Evolutionary conservation across 2,329 filamentous ascomycete species (phyloP).

Genomic region (Beauveria bassiana): DNA sequence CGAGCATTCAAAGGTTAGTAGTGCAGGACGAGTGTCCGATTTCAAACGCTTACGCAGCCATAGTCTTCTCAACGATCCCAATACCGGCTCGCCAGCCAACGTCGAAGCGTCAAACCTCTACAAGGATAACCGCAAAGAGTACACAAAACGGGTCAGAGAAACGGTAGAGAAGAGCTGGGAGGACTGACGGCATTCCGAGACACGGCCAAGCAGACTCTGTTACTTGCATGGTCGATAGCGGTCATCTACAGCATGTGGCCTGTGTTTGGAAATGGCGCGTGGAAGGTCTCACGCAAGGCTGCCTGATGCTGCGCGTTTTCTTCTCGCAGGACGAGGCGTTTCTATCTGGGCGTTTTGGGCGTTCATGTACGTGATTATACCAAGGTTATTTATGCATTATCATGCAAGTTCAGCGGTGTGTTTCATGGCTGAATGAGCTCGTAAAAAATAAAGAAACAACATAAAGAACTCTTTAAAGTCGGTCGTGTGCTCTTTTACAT

Average conservation of each 20-base stretch:
- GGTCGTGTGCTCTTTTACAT: no score
- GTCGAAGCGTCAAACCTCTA: constrained; percentile 97
- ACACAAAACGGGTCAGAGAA: constrained; percentile 88
- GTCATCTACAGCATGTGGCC: constrained; percentile 8
- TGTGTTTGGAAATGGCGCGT: neutral
- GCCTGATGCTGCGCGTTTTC: neutral
- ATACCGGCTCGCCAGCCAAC: constrained; percentile 96
- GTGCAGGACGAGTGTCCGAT: neutral
- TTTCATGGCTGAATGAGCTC: neutral
- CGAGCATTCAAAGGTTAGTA: constrained; percentile 85
- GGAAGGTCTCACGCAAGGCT: neutral
- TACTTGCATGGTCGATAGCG: neutral
- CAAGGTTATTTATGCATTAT: constrained; percentile 1
- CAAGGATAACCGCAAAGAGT: constrained; percentile 96
- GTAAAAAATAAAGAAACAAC: neutral
- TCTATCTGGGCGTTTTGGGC: constrained; percentile 9
- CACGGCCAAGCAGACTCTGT: neutral
- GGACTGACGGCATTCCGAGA: constrained; percentile 44
- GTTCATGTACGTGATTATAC: constrained; percentile 9
- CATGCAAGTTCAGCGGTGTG: neutral
- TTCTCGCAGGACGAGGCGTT: constrained; percentile 4
- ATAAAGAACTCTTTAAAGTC: no score
- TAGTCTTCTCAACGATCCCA: constrained; percentile 93
- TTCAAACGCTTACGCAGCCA: constrained; percentile 21
- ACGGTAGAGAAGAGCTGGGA: constrained; percentile 99